Base-by-base conservation (phyloP, 768 basidiomycete species). In the Tylopilus plumbeoviolaceoides region DNA sequence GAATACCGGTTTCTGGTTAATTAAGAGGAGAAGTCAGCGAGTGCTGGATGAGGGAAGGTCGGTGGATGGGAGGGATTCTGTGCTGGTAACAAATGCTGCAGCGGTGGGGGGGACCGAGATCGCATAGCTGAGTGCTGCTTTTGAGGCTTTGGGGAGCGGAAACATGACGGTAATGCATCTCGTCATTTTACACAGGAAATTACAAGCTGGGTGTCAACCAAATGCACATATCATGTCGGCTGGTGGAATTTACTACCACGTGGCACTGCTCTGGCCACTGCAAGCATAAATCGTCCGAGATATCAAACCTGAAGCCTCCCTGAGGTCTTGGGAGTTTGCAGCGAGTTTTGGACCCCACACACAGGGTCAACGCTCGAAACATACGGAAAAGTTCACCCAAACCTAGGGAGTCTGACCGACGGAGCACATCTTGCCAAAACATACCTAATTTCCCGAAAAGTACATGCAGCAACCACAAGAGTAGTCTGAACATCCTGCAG, bases 171-270 rank as follows among this genome's bases (percentile, higher is more conserved):
- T 59, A 63, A 44, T 31, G 6, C 46, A 38, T 65, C 51, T 58
- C 67, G 67, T 66, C 56, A 70, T 54, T 35, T 38, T 41, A 48
- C 54, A 58, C 58, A 68, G 67, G 52, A 63, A 33, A 33, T 33
- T 33, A 33, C 33, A 33, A 33, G 54, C 25, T 47, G 42, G 33
- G 7, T 68, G 67, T 61, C 63, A 57, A 59, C 57, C 51, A 30
- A 30, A 30, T 30, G 30, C 30, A 30, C 30, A 7, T 57, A 56
- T 59, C 62, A 59, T 50, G 36, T 56, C 56, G 56, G 56, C n/a
- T n/a, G n/a, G n/a, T n/a, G n/a, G n/a, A n/a, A n/a, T n/a, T n/a
- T n/a, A n/a, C n/a, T n/a, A n/a, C n/a, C n/a, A n/a, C n/a, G n/a
- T n/a, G n/a, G n/a, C n/a, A n/a, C n/a, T n/a, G n/a, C n/a, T n/a